Conservation (phyloP, 164 flowering plant genomes). For the Tetracentron sinense region DNA sequence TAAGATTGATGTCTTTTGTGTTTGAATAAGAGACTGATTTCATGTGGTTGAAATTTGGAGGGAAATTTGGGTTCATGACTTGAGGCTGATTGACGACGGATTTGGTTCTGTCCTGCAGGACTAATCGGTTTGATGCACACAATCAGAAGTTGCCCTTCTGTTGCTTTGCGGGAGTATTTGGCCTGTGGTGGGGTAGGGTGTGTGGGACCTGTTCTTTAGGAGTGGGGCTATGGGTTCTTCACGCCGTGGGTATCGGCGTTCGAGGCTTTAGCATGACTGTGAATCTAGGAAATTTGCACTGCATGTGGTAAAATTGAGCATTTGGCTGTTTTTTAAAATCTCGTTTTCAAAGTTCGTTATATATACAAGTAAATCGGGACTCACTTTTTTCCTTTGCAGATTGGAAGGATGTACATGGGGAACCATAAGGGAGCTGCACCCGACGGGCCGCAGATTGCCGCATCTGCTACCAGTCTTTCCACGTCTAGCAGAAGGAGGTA, state of each 20-base stretch:
- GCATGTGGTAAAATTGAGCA: slow-evolving; percentile 55
- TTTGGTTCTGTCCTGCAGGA: slow-evolving; percentile 39
- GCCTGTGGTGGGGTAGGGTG: slow-evolving; percentile 70
- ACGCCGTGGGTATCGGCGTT: slow-evolving; percentile 90
- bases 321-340: neutral
- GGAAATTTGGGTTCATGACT: neutral
- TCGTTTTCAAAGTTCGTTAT: neutral
- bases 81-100: neutral
- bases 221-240: slow-evolving; percentile 83
- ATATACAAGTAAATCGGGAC: neutral
- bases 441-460: slow-evolving; percentile 80
- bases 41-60: neutral
- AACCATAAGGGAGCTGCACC: slow-evolving; percentile 84
- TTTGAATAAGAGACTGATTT: neutral
- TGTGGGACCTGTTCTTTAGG: slow-evolving; percentile 71
- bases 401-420: slow-evolving; percentile 86
- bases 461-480: slow-evolving; percentile 75
- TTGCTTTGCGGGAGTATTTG: slow-evolving; percentile 62
- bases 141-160: slow-evolving; percentile 64
- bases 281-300: slow-evolving; percentile 54
- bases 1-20: neutral
- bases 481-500: slow-evolving; percentile 62
- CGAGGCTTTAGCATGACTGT: slow-evolving; percentile 77
- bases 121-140: slow-evolving; percentile 60
- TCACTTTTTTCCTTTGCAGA: neutral